Evolutionary conservation across 257 asterid species (phyloP), one percentile per base, ranked within the genome.

Genomic region (Voacanga thouarsii): DNA sequence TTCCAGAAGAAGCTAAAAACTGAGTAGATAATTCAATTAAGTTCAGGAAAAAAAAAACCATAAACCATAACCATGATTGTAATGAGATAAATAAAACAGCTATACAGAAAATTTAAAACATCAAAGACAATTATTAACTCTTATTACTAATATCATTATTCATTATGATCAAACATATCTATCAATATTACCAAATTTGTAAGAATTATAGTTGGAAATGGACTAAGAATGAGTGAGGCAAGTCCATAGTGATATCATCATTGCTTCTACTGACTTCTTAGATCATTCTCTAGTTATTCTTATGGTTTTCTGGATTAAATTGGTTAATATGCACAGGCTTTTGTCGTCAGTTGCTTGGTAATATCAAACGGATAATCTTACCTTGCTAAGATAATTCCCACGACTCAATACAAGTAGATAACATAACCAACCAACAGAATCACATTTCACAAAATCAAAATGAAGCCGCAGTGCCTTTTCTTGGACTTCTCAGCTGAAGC

Each of bases 381-480:
- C n/a, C n/a, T n/a, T n/a, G n/a, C n/a, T n/a, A n/a, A n/a, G n/a
- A n/a, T n/a, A n/a, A n/a, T n/a, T n/a, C n/a, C n/a, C n/a, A n/a
- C n/a, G n/a, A n/a, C n/a, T n/a, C n/a, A n/a, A n/a, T n/a, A n/a
- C n/a, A n/a, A n/a, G n/a, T n/a, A n/a, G n/a, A n/a, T n/a, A n/a
- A n/a, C n/a, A n/a, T n/a, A n/a, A n/a, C n/a, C n/a, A n/a, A n/a
- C n/a, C n/a, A n/a, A n/a, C n/a, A n/a, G n/a, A n/a, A n/a, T n/a
- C n/a, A n/a, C n/a, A n/a, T n/a, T n/a, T n/a, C n/a, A n/a, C n/a
- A n/a, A n/a, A n/a, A n/a, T n/a, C n/a, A n/a, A n/a, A n/a, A n/a
- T n/a, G n/a, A n/a, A n/a, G n/a, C 96, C 96, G 49, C 96, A 93
- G 8, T 91, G 89, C 85, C 91, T 86, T 77, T 89, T 90, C 74